Evolutionary conservation across 352 stramenopile genomes (phyloP), one percentile per base, ranked within the genome.

Genomic region (Phytophthora cactorum): DNA sequence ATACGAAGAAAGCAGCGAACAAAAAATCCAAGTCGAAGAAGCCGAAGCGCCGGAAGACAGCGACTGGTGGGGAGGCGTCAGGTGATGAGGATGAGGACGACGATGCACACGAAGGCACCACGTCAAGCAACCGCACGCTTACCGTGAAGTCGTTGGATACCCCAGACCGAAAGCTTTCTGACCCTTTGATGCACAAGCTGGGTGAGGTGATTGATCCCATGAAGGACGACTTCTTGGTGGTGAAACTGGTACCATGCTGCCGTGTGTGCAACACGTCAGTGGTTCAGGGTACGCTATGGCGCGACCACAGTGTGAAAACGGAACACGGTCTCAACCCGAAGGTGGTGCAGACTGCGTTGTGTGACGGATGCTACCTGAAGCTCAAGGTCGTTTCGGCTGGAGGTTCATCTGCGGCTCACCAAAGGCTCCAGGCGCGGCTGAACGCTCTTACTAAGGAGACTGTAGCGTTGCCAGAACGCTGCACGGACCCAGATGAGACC

Each of bases 181-280:
- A 96, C 34, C 82, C 82, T 5, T 63, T 96, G 31, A 96, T 96
- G 89, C 71, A 82, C 41, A 95, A 95, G 63, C 83, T 96, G 28
- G 88, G 87, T 28, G 86, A 95, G 66, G 83, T 95, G 53, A 93
- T 96, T 32, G 83, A 95, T 66, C 89, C 88, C 1, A 96, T 96
- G 89, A 96, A 96, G 72, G 89, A 96, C 57, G 89, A 96, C 59
- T 96, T 96, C 50, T 52, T 96, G 15, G 89, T 96, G 41, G 86
- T 96, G 25, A 95, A 96, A 67, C 62, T 96, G 28, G 72, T 92
- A n/a, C 89, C 89, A 53, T 90, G 85, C 61, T 96, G 89, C 44
- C 81, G 80, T 9, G 70, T 92, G 14, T 96, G 89, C 70, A 94
- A 93, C 57, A 89, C 66, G 12, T 84, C 83, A 2, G 76, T 95